Evolutionary conservation across 306 rosid genomes (phyloP).

Genomic region (Betula pendula): DNA sequence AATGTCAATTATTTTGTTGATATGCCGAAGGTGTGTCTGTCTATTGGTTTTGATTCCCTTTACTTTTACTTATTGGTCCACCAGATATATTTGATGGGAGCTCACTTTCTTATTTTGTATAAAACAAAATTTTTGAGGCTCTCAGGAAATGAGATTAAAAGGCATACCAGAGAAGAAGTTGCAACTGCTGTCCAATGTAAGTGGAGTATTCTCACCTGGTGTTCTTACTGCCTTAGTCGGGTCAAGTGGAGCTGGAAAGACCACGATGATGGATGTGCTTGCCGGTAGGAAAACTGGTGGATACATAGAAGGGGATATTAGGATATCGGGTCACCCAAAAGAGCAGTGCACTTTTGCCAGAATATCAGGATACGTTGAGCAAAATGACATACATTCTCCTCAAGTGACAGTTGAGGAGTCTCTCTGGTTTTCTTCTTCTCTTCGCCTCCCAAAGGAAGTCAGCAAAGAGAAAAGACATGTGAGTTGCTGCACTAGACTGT

Average conservation of each 20-base stretch:
- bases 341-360: constrained; percentile 82
- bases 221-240: constrained; percentile 94
- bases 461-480: constrained; percentile 55
- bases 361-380: constrained; percentile 89
- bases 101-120: constrained; percentile 3
- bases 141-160: constrained; percentile 60
- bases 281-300: constrained; percentile 98
- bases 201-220: constrained; percentile 89
- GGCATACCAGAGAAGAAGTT: constrained; percentile 70
- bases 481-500: constrained; percentile 25
- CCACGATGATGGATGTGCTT: constrained; percentile 92
- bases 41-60: neutral
- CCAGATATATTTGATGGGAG: constrained; percentile 5
- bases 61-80: neutral
- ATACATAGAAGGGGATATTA: constrained; percentile 77
- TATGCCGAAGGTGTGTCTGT: constrained; percentile 70
- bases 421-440: constrained; percentile 75
- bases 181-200: constrained; percentile 76
- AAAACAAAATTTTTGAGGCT: neutral
- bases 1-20: constrained; percentile 85
- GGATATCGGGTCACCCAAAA: constrained; percentile 80
- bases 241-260: constrained; percentile 94
- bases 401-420: constrained; percentile 90
- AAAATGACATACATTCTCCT: constrained; percentile 93
- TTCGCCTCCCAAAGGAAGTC: constrained; percentile 85